phyloP scores from a whole-genome alignment of 768 basidiomycete species.

The Rhizopogon salebrosus region DNA sequence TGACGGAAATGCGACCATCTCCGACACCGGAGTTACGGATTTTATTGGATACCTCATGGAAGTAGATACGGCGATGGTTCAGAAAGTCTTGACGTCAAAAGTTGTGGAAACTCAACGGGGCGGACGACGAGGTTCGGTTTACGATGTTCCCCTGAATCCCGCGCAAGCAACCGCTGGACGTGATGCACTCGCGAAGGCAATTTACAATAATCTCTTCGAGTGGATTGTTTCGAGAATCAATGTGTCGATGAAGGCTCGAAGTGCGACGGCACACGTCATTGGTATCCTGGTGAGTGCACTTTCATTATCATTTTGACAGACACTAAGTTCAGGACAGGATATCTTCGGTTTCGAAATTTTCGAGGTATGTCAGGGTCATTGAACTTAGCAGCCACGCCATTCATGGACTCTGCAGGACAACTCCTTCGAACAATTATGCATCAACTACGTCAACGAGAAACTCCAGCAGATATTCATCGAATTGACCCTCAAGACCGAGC shows the following conservation, averaged over 20 bases:
- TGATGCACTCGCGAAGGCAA: conserved; percentile 90
- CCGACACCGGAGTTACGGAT: conserved; percentile 86
- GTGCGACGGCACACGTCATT: conserved; percentile 71
- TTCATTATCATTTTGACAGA: not conserved
- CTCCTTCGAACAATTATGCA: conserved; percentile 96
- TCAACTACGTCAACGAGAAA: conserved; percentile 99
- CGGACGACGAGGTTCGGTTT: conserved; percentile 91
- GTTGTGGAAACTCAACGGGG: conserved; percentile 92
- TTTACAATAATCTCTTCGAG: conserved; percentile 98
- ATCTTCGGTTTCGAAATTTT: conserved; percentile 99
- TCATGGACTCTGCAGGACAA: conserved; percentile 57
- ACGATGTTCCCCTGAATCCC: conserved; percentile 92
- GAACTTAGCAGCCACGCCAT: not conserved
- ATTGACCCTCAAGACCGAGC: conserved; percentile 96
- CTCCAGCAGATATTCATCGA: conserved; percentile 99
- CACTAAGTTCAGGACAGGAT: conserved; percentile 45
- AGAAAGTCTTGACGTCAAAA: conserved; percentile 81
- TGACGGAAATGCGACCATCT: conserved; percentile 79
- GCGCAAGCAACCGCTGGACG: conserved; percentile 85
- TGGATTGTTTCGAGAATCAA: conserved; percentile 99
- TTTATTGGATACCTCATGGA: conserved; percentile 96
- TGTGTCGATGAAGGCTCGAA: conserved; percentile 89
- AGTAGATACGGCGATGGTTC: conserved; percentile 68
- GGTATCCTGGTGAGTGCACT: conserved; percentile 72
- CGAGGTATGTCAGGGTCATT: conserved; percentile 45